These are phyloP conservation scores for Pythium plurisporium DNA, from an alignment of 352 stramenopile genomes.

Conservation along the genomic window DNA sequence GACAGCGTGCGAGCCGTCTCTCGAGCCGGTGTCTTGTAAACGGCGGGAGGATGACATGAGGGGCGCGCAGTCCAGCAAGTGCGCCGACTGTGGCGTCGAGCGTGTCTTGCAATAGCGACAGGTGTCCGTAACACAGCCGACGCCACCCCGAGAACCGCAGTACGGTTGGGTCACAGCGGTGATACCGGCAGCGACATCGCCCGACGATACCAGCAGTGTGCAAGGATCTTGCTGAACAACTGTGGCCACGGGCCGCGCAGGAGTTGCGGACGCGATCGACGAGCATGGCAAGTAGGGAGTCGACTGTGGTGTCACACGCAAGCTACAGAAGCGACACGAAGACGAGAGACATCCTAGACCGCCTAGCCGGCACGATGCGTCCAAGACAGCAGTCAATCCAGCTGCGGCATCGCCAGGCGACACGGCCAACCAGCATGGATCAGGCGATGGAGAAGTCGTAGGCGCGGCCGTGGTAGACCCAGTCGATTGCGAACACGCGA, in stretches of 20 bases:
- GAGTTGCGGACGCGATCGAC: not conserved
- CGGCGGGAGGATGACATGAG: not conserved
- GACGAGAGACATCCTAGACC: conserved; percentile 19
- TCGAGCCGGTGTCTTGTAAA: not conserved
- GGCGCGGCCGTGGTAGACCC: not conserved
- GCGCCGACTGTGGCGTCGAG: conserved; percentile 8
- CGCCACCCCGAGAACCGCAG: conserved; percentile 11
- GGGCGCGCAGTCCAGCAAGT: conserved; percentile 11
- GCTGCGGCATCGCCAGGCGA: conserved; percentile 10
- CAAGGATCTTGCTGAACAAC: conserved; percentile 3
- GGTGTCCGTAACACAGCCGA: conserved; percentile 23
- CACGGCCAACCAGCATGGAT: conserved; percentile 12
- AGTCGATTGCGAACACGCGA: conserved; percentile 3
- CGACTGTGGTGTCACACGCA: not conserved
- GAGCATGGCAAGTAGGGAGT: conserved; percentile 17
- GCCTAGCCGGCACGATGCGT: conserved; percentile 7
- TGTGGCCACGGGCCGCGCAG: not conserved
- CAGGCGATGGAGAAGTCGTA: not conserved
- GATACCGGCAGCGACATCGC: conserved; percentile 19
- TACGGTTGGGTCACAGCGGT: conserved; percentile 11
- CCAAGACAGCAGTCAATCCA: conserved; percentile 1
- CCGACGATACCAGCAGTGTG: conserved; percentile 1
- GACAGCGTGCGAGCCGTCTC: not conserved
- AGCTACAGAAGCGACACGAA: conserved; percentile 17
- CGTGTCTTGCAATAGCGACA: conserved; percentile 30